phyloP scores from a whole-genome alignment of 495 filamentous ascomycete genomes.

The Lasiosphaeriaceae sp. region DNA sequence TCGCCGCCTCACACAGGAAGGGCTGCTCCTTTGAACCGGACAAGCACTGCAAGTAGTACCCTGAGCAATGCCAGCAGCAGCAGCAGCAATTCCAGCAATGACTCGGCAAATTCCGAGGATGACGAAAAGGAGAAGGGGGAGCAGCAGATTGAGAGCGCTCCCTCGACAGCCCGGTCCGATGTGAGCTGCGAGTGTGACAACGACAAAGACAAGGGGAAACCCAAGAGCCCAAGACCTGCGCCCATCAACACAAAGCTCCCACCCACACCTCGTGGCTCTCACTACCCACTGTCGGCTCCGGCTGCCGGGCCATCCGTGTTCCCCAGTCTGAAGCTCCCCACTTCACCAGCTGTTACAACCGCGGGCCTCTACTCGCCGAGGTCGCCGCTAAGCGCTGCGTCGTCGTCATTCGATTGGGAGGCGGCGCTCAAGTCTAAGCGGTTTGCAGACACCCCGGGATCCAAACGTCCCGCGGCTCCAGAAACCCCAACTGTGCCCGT shows the following conservation, averaged over 20 bases:
- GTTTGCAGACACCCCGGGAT: constrained; percentile 34
- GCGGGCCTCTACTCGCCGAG: constrained; percentile 39
- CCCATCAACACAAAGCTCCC: constrained; percentile 32
- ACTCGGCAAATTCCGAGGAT: constrained; percentile 29
- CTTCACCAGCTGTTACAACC: constrained; percentile 53
- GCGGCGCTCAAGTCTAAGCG: constrained; percentile 51
- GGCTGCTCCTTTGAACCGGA: constrained; percentile 26
- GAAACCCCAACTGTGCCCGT: constrained; percentile 16
- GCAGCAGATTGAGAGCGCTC: constrained; percentile 39
- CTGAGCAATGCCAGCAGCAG: constrained; percentile 23
- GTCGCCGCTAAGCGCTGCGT: constrained; percentile 51
- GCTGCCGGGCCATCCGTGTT: constrained; percentile 44
- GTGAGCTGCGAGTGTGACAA: constrained; percentile 54
- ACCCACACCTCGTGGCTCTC: constrained; percentile 38
- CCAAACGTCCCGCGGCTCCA: constrained; percentile 35
- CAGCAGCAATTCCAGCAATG: constrained; percentile 25
- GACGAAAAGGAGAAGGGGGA: constrained; percentile 34
- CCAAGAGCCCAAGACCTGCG: constrained; percentile 20
- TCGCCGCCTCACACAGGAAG: constrained; percentile 43
- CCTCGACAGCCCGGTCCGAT: constrained; percentile 53
- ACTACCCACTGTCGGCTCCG: constrained; percentile 56
- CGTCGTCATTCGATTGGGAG: constrained; percentile 61
- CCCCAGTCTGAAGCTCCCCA: constrained; percentile 55
- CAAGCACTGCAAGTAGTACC: constrained; percentile 30
- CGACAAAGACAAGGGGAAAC: constrained; percentile 15